Conservation (phyloP, 192 early-diverging fungal genomes). For the Funneliformis mosseae region DNA sequence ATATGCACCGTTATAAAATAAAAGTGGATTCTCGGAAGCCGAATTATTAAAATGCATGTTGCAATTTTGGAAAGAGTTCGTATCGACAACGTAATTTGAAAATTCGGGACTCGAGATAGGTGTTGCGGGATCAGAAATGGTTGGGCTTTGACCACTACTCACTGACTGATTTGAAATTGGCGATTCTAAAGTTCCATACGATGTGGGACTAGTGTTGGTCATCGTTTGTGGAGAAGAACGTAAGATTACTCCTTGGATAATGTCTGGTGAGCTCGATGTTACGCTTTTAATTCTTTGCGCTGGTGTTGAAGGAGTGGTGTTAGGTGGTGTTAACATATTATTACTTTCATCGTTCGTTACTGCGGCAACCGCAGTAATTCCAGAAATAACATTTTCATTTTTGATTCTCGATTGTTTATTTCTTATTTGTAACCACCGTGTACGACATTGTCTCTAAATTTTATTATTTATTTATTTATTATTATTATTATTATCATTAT, state of each 20-base stretch:
- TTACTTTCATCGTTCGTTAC: background rate
- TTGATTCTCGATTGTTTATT: conserved; percentile 44
- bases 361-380: background rate
- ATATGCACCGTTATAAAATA: no score
- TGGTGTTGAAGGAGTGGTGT: conserved; percentile 11
- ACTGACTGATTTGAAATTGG: background rate
- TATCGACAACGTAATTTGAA: background rate
- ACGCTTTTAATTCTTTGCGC: conserved; percentile 7
- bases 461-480: background rate
- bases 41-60: background rate
- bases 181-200: background rate
- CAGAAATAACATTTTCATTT: background rate
- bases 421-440: conserved; percentile 60
- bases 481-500: no score
- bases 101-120: background rate
- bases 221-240: background rate
- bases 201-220: background rate
- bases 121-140: background rate
- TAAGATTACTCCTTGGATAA: background rate
- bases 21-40: no score
- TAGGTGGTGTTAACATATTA: conserved; percentile 23
- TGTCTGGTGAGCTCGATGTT: background rate
- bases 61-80: background rate
- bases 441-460: conserved; percentile 58
- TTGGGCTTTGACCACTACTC: background rate